Evolutionary conservation across 352 stramenopile species (phyloP).

Genomic region (Phytophthora colocasiae): DNA sequence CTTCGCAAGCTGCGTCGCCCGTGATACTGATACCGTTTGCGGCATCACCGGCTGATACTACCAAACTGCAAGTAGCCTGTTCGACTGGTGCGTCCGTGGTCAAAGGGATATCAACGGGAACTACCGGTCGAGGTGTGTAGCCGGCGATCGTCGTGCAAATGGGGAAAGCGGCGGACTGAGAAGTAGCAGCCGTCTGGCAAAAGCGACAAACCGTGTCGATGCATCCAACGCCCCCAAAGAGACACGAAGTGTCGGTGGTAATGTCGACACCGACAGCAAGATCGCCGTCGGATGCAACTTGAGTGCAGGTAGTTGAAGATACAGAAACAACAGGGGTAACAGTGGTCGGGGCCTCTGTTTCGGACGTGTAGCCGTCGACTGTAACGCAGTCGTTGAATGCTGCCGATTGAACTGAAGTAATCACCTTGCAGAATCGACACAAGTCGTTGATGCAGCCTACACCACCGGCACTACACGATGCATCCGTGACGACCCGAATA

Average conservation of each 20-base stretch:
- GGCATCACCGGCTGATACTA: slow-evolving; percentile 34
- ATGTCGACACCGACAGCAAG: slow-evolving; percentile 39
- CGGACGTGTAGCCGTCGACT: slow-evolving; percentile 14
- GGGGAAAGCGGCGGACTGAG: slow-evolving; percentile 30
- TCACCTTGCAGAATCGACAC: slow-evolving; percentile 51
- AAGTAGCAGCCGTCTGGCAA: slow-evolving; percentile 38
- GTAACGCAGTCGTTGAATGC: slow-evolving; percentile 27
- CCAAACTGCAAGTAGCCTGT: slow-evolving; percentile 18
- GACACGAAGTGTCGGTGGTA: slow-evolving; percentile 30
- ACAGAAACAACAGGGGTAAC: slow-evolving; percentile 1
- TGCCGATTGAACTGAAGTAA: slow-evolving; percentile 30
- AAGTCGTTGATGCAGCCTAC: slow-evolving; percentile 43
- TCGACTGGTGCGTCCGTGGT: slow-evolving; percentile 4
- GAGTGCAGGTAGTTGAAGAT: slow-evolving; percentile 10
- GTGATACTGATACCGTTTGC: slow-evolving; percentile 40
- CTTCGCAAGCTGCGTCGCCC: slow-evolving; percentile 29
- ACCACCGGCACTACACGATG: slow-evolving; percentile 30
- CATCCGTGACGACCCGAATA: slow-evolving; percentile 38
- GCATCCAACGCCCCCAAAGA: slow-evolving; percentile 43
- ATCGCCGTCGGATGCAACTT: slow-evolving; percentile 33
- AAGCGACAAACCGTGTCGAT: slow-evolving; percentile 46
- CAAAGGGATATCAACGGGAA: slow-evolving; percentile 1
- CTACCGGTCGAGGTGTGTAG: slow-evolving; percentile 7
- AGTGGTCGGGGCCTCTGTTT: slow-evolving; percentile 9
- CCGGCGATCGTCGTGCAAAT: slow-evolving; percentile 15